Evolutionary conservation across 225 moss, liverwort and hornwort genomes (phyloP).

Genomic region (Marchantia polymorpha): DNA sequence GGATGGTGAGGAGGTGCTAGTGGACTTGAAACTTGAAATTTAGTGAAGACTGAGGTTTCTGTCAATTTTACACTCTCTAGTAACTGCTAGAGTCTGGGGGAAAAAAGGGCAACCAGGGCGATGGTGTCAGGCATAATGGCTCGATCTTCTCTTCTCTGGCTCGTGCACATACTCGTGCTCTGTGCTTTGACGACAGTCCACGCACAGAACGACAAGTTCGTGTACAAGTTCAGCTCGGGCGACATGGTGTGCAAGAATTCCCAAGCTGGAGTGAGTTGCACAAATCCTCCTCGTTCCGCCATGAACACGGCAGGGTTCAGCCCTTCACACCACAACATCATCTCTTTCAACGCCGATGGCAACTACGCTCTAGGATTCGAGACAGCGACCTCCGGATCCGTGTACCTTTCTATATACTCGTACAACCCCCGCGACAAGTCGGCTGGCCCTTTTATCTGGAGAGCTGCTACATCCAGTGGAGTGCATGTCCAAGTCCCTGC

Average conservation of each 20-base stretch:
- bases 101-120: too few relatives aligned
- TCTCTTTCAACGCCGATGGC: neutral
- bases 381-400: neutral
- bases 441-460: neutral
- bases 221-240: neutral
- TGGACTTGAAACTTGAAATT: too few relatives aligned
- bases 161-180: too few relatives aligned
- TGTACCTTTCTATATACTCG: neutral
- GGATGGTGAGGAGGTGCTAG: too few relatives aligned
- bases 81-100: too few relatives aligned
- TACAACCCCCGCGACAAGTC: neutral
- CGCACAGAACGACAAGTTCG: neutral
- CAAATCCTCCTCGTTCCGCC: neutral
- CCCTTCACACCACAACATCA: neutral
- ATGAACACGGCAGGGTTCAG: slow-evolving; percentile 3
- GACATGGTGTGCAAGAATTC: neutral
- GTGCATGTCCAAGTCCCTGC: neutral
- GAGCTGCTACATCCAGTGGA: neutral
- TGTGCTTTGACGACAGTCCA: neutral
- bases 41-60: too few relatives aligned
- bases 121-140: too few relatives aligned
- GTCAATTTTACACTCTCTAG: too few relatives aligned
- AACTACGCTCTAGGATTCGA: slow-evolving; percentile 3
- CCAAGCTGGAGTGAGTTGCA: neutral
- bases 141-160: too few relatives aligned